phyloP scores from a whole-genome alignment of 306 rosid species.

The Alnus glutinosa region DNA sequence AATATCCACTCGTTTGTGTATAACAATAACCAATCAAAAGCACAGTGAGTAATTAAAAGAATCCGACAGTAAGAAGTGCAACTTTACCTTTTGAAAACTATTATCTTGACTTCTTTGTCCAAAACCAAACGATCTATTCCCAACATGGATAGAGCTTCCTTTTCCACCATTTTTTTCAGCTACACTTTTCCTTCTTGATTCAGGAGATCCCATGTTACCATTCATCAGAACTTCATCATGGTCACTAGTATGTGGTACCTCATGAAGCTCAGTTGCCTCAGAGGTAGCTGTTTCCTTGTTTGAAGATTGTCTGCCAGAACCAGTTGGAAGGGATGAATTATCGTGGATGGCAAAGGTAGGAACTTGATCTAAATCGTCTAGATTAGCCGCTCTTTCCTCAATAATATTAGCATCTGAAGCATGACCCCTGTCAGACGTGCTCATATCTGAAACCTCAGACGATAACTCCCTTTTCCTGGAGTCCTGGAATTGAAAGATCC shows the following conservation, averaged over 20 bases:
- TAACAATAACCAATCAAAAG: slow-evolving; percentile 6
- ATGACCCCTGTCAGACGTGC: slow-evolving; percentile 45
- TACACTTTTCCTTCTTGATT: slow-evolving; percentile 39
- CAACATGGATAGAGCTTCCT: slow-evolving; percentile 47
- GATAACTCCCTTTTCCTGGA: slow-evolving; percentile 54
- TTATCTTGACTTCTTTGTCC: slow-evolving; percentile 68
- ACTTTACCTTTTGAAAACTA: slow-evolving; percentile 64
- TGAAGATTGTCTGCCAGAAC: slow-evolving; percentile 47
- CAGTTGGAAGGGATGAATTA: slow-evolving; percentile 54
- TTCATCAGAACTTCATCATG: slow-evolving; percentile 51
- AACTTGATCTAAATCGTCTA: slow-evolving; percentile 69
- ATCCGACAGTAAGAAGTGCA: slow-evolving; percentile 4
- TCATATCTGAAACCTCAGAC: slow-evolving; percentile 42
- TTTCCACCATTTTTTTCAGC: slow-evolving; percentile 61
- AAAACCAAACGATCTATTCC: slow-evolving; percentile 63
- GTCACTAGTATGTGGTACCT: slow-evolving; percentile 40
- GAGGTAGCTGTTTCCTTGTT: slow-evolving; percentile 46
- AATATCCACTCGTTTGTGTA: neutral
- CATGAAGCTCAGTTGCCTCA: slow-evolving; percentile 47
- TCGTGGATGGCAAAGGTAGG: slow-evolving; percentile 72
- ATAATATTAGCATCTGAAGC: slow-evolving; percentile 53
- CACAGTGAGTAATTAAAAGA: neutral
- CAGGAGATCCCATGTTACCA: slow-evolving; percentile 64
- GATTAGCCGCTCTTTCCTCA: slow-evolving; percentile 42
- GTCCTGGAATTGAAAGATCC: slow-evolving; percentile 50